Evolutionary conservation across 1,284 basidiomycete species (phyloP).

Genomic region (Porogramme epimiltina): DNA sequence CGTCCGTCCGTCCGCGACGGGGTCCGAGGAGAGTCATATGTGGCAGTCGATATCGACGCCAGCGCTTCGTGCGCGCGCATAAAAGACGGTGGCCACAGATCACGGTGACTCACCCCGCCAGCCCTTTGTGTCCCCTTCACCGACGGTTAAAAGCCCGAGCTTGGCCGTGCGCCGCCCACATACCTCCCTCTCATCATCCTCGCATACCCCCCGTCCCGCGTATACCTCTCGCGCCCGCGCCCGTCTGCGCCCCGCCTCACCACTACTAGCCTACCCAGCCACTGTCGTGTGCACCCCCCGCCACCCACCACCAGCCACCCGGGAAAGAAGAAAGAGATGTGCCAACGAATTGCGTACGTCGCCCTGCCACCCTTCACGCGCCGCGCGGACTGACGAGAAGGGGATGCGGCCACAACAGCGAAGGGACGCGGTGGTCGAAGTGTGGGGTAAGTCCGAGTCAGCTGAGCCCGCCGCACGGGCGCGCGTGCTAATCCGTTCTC

Average conservation of each 20-base stretch:
- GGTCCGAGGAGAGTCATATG: slow-evolving; percentile 5
- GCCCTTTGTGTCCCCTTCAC: slow-evolving; percentile 8
- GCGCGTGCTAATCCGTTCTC: background rate
- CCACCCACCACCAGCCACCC: background rate
- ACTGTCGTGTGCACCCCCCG: background rate
- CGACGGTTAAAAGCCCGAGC: slow-evolving; percentile 1
- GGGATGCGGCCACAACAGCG: slow-evolving; percentile 42
- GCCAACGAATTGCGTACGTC: slow-evolving; percentile 40
- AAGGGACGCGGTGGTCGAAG: slow-evolving; percentile 69
- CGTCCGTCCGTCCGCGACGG: too few relatives aligned
- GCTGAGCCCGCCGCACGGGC: slow-evolving; percentile 20
- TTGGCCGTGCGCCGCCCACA: background rate
- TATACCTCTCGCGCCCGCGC: slow-evolving; percentile 1
- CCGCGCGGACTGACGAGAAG: slow-evolving; percentile 1
- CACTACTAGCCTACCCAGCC: background rate
- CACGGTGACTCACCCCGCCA: slow-evolving; percentile 22
- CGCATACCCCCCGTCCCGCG: background rate
- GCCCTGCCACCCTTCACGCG: background rate
- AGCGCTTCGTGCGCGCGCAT: slow-evolving; percentile 18
- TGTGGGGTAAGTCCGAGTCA: slow-evolving; percentile 53
- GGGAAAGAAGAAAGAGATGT: slow-evolving; percentile 30
- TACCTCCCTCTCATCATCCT: background rate
- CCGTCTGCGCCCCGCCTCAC: background rate
- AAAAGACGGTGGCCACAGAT: slow-evolving; percentile 20
- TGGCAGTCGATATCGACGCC: background rate